phyloP scores from a whole-genome alignment of 2,329 filamentous ascomycete species.

The Colletotrichum cereale region DNA sequence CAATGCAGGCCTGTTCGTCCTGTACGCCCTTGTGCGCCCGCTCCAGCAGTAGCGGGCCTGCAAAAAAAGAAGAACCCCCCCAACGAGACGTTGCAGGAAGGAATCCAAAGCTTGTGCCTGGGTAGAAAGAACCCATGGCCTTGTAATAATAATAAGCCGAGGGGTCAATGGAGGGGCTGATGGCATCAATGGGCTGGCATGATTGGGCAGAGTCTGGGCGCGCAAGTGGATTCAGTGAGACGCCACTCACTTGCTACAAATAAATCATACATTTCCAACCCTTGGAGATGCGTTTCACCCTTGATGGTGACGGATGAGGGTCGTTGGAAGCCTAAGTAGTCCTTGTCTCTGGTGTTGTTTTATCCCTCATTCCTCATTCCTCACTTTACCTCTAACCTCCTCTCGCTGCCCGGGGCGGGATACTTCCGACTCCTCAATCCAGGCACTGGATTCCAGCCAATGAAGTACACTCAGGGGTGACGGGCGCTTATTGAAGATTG shows the following conservation, averaged over 20 bases:
- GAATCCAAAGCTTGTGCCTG: neutral
- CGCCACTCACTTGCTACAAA: slow-evolving; percentile 25
- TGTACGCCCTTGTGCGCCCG: neutral
- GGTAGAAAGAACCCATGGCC: neutral
- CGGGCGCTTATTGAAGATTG: slow-evolving; percentile 76
- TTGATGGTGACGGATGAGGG: slow-evolving; percentile 1
- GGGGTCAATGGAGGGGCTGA: neutral
- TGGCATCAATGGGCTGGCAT: neutral
- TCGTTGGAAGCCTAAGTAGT: neutral
- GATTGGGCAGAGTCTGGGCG: slow-evolving; percentile 8
- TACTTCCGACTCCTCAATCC: neutral
- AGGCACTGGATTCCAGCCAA: neutral
- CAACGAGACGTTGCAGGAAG: neutral
- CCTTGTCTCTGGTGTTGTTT: slow-evolving; percentile 3
- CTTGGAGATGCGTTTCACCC: slow-evolving; percentile 33
- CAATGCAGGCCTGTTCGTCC: neutral
- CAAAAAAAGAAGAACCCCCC: neutral
- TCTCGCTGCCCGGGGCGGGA: neutral
- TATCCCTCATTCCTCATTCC: slow-evolving; percentile 8
- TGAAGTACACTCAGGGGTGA: neutral
- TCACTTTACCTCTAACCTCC: neutral
- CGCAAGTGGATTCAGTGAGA: slow-evolving; percentile 25
- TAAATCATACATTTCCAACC: slow-evolving; percentile 35
- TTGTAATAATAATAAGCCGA: neutral
- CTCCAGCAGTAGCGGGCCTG: neutral